A percentile compares a stretch with the other conserved stretches of the same genome.
Evolutionary conservation across 805 yeast genomes (phyloP).

Genomic region (Jamesozyma gamospora): DNA sequence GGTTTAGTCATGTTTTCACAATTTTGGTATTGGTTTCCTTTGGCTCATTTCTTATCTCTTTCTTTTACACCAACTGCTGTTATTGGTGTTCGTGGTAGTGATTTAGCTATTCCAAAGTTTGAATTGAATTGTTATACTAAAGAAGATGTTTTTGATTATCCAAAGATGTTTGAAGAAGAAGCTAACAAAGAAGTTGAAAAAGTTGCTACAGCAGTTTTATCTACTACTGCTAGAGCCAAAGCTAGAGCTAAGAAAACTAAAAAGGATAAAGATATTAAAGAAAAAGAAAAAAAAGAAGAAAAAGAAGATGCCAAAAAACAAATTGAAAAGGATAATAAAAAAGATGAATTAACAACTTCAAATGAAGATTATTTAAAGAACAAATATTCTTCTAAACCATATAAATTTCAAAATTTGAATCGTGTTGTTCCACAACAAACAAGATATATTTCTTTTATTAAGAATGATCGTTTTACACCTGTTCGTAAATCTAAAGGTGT

Average conservation of each 20-base stretch:
- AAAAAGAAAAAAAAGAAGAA: constrained; percentile 30
- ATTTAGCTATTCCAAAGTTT: constrained; percentile 78
- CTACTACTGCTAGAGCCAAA: constrained; percentile 90
- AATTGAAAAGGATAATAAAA: constrained; percentile 15
- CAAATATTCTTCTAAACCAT: constrained; percentile 55
- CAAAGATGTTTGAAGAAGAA: constrained; percentile 74
- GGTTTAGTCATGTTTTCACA: constrained; percentile 86
- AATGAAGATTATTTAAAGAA: constrained; percentile 31
- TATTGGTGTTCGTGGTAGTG: constrained; percentile 68
- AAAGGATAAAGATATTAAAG: constrained; percentile 41
- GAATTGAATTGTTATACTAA: constrained; percentile 73
- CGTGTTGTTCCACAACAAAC: constrained; percentile 87
- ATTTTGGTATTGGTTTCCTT: constrained; percentile 98
- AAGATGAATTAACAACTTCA: constrained; percentile 15
- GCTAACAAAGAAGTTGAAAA: constrained; percentile 79
- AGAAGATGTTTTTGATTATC: constrained; percentile 74
- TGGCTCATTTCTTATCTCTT: constrained; percentile 82
- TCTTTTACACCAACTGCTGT: constrained; percentile 90
- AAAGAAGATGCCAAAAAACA: constrained; percentile 25
- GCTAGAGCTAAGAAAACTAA: constrained; percentile 69
- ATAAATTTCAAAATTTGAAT: constrained; percentile 64
- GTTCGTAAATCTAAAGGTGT: constrained; percentile 64
- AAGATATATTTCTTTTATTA: constrained; percentile 66
- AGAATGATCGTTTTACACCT: constrained; percentile 71
- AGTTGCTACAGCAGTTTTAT: constrained; percentile 83